Base-by-base conservation (phyloP, 345 rosid species). In the Erodium maritimum region DNA sequence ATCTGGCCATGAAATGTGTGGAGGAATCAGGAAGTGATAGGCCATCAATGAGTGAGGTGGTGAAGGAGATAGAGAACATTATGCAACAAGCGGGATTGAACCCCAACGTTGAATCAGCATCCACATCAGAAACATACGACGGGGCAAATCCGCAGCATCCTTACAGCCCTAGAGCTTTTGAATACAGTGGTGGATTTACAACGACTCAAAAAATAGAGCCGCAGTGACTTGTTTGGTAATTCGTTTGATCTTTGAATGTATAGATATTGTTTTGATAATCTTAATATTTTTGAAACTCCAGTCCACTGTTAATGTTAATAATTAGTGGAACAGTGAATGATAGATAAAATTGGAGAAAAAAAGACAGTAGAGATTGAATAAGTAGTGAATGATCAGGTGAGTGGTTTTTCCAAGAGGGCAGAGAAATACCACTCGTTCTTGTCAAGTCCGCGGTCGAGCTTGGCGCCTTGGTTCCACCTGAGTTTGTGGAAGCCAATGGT, bases 21-120 rank as follows among this genome's bases (percentile, higher is more conserved):
- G 79, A 79, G 34, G 89, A 82, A 59, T 70, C 78, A 7, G 86
- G 86, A 55, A 72, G 58, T 0, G 73, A 72, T 18, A 66, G 95
- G 68, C 97, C 95, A 52, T 59, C 87, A 2, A 87, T 87, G 94
- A 73, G 91, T 52, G 91, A 87, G 33, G 87, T 72, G 48, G 86
- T 78, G 33, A 87, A 82, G 64, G 94, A 77, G 75, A 83, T 90
- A 9, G 97, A 90, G 72, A 69, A 21, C 55, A 80, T 85, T 34
- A 66, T 87, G 87, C 72, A 80, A 67, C 63, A 70, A 23, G 83
- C 86, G 0, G 89, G 97, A 2, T 16, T 81, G 61, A 79, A 81
- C 52, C 84, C 84, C 3, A 79, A 75, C 53, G 74, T 67, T 1
- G 83, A 83, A 54, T 83, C 84, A 0, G 82, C 81, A 12, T 46